These are phyloP conservation scores for Ceratonia siliqua DNA, from an alignment of 306 rosid genomes.

Conservation along the genomic window DNA sequence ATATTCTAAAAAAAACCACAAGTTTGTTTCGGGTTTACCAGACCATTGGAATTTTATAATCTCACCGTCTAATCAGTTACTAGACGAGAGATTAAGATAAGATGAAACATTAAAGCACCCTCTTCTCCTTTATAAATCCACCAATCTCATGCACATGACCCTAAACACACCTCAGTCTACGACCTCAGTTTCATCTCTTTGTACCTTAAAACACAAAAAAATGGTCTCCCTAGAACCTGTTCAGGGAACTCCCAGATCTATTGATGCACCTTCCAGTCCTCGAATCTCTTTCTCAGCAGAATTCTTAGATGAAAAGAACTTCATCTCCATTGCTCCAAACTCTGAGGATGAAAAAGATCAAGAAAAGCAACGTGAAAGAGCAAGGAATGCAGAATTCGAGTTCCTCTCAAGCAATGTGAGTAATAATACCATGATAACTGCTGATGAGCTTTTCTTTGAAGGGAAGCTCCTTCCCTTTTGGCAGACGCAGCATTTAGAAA, in stretches of 20 bases:
- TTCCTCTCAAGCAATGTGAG: constrained; percentile 69
- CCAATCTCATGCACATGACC: constrained; percentile 54
- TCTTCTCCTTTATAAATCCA: constrained; percentile 52
- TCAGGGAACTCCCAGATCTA: constrained; percentile 47
- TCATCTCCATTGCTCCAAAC: constrained; percentile 82
- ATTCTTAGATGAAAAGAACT: constrained; percentile 82
- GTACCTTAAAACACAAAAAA: constrained; percentile 15
- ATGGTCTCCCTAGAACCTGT: constrained; percentile 68
- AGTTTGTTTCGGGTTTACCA: constrained; percentile 73
- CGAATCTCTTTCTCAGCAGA: constrained; percentile 94
- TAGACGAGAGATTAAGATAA: constrained; percentile 41
- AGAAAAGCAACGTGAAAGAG: constrained; percentile 46
- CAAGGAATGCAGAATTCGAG: constrained; percentile 75
- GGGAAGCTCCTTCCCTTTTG: constrained; percentile 94
- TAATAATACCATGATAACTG: constrained; percentile 62
- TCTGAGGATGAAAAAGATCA: constrained; percentile 43
- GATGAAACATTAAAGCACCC: constrained; percentile 35
- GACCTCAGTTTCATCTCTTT: constrained; percentile 26
- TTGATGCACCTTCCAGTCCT: constrained; percentile 67
- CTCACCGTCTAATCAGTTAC: constrained; percentile 59
- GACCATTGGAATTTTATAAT: constrained; percentile 72
- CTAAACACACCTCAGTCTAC: constrained; percentile 22
- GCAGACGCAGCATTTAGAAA: constrained; percentile 84
- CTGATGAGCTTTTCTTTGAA: constrained; percentile 98
- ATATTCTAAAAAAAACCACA: constrained; percentile 64